Conservation (phyloP, 1,284 basidiomycete genomes). For the Apiotrichum laibachii region DNA sequence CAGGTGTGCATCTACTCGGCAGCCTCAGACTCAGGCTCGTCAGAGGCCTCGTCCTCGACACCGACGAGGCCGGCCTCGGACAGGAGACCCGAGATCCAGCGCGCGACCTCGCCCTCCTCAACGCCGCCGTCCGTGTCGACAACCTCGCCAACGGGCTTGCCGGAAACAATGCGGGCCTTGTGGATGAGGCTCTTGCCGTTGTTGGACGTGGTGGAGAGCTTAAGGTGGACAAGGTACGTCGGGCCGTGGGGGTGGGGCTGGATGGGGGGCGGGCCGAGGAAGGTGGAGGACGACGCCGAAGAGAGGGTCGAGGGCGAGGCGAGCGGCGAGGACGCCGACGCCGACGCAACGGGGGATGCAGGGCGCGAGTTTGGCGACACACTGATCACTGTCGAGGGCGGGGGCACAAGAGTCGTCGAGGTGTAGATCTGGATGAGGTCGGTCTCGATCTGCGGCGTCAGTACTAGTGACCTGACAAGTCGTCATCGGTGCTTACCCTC, state of each 20-base stretch:
- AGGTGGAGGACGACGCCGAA: conserved; percentile 10
- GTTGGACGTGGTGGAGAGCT: conserved; percentile 42
- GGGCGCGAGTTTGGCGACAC: conserved; percentile 46
- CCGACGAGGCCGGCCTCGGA: conserved; percentile 40
- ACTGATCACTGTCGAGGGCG: conserved; percentile 29
- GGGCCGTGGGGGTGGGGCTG: conserved; percentile 29
- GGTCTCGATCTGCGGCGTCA: conserved; percentile 43
- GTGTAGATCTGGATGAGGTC: conserved; percentile 44
- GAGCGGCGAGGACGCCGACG: conserved; percentile 14
- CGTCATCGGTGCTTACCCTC: conserved; percentile 36
- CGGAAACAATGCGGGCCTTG: conserved; percentile 38
- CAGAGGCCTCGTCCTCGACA: conserved; percentile 28
- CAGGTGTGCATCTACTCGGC: conserved; percentile 23
- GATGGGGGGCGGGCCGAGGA: conserved; percentile 8
- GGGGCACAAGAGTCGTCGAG: conserved; percentile 35
- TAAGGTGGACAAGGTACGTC: conserved; percentile 40
- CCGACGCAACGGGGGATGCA: conserved; percentile 26
- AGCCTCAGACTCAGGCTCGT: conserved; percentile 15
- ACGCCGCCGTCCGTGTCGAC: conserved; percentile 44
- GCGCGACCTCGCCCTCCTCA: conserved; percentile 41
- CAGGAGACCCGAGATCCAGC: conserved; percentile 40
- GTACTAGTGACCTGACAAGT: background rate
- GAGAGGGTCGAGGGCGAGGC: conserved; percentile 24
- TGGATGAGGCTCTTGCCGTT: conserved; percentile 46
- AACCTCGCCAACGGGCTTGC: conserved; percentile 41